A percentile compares a stretch with the other conserved stretches of the same genome.
Conservation (phyloP, 1,284 basidiomycete species). For the Heterobasidion irregulare region DNA sequence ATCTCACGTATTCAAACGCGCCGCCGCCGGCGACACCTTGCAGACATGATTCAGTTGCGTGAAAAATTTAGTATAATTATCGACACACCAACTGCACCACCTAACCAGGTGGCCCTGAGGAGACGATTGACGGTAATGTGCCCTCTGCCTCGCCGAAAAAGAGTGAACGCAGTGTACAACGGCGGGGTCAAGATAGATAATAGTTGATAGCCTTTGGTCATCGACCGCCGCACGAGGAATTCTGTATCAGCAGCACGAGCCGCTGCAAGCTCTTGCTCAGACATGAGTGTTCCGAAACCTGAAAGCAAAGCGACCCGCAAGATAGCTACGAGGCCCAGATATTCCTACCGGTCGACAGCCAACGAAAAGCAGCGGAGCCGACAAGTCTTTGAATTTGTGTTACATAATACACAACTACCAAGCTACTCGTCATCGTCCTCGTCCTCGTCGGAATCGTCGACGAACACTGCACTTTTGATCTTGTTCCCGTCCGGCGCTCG, state of each 20-base stretch:
- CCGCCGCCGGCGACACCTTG: slow-evolving; percentile 33
- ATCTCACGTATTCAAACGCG: slow-evolving; percentile 34
- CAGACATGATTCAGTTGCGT: slow-evolving; percentile 9
- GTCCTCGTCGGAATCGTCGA: not conserved
- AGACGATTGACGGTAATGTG: slow-evolving; percentile 50
- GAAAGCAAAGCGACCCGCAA: not conserved
- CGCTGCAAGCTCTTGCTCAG: slow-evolving; percentile 2
- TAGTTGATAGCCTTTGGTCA: slow-evolving; percentile 57
- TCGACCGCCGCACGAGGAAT: slow-evolving; percentile 52
- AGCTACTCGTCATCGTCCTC: not conserved
- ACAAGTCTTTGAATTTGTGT: too few relatives aligned
- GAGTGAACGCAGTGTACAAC: slow-evolving; percentile 41
- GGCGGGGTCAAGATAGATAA: slow-evolving; percentile 54
- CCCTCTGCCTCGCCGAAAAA: slow-evolving; percentile 43
- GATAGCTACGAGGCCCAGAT: too few relatives aligned
- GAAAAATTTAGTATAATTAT: not conserved
- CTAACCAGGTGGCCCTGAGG: slow-evolving; percentile 62
- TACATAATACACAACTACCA: not conserved
- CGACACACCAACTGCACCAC: slow-evolving; percentile 45
- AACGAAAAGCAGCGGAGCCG: too few relatives aligned
- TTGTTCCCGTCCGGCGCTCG: not conserved
- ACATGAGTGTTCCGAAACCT: not conserved
- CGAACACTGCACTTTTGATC: not conserved
- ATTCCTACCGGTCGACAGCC: too few relatives aligned
- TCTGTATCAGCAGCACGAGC: slow-evolving; percentile 29